These are phyloP conservation scores for Trichophaea hybrida DNA, from an alignment of 2,329 filamentous ascomycete species.

Conservation along the genomic window DNA sequence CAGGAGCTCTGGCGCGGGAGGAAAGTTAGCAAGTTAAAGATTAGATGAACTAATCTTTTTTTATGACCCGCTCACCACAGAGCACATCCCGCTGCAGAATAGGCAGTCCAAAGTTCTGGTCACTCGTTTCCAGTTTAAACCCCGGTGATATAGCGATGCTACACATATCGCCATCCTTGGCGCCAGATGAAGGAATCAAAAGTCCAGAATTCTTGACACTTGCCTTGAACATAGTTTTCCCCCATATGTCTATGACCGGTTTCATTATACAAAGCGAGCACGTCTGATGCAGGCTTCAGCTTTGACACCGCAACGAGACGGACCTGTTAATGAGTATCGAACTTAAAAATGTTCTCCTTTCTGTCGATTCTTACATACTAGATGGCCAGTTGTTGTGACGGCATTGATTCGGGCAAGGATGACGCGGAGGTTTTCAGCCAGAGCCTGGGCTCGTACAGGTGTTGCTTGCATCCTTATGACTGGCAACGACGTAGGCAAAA, in stretches of 20 bases:
- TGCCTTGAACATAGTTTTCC: slow-evolving; percentile 74
- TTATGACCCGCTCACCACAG: neutral
- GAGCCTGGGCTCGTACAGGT: slow-evolving; percentile 10
- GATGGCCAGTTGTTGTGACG: slow-evolving; percentile 4
- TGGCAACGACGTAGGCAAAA: too few relatives aligned
- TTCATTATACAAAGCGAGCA: slow-evolving; percentile 62
- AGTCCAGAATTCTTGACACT: neutral
- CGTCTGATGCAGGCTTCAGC: slow-evolving; percentile 82
- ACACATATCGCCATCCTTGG: too few relatives aligned
- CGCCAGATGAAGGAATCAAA: neutral
- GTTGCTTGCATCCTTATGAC: slow-evolving; percentile 4
- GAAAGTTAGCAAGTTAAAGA: neutral
- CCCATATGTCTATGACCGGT: slow-evolving; percentile 66
- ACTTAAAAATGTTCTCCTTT: neutral
- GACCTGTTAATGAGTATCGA: slow-evolving; percentile 37
- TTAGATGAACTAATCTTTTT: neutral
- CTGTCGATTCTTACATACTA: slow-evolving; percentile 3
- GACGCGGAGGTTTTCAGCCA: slow-evolving; percentile 13
- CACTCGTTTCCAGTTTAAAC: too few relatives aligned
- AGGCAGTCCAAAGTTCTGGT: neutral
- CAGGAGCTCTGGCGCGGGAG: slow-evolving; percentile 45
- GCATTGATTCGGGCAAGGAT: slow-evolving; percentile 13
- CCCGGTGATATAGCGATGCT: too few relatives aligned
- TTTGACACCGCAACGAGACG: slow-evolving; percentile 92
- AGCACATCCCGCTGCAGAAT: slow-evolving; percentile 20